Base-by-base conservation (phyloP, 495 filamentous ascomycete genomes). In the Opeltia flavorubescens region DNA sequence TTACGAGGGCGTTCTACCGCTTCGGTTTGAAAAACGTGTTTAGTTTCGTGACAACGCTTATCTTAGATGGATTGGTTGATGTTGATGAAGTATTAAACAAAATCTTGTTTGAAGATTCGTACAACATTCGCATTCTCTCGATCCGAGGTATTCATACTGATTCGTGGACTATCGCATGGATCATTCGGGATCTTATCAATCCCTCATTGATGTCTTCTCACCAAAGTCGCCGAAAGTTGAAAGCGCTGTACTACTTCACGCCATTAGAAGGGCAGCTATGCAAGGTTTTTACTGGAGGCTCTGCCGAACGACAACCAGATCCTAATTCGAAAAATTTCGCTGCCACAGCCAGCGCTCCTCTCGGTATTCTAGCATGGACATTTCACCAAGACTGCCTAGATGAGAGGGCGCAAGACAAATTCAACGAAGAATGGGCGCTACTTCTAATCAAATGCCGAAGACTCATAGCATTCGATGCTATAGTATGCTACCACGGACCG, bases 211-310 rank as follows among this genome's bases (percentile, higher is more conserved):
- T n/a, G n/a, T 74, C 77, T 2, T 70, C 86, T 11, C 69, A 83
- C 4, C 67, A 75, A 23, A 77, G 73, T 13, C 78, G 70, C 1
- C 83, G 84, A 0, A 78, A 73, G 43, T 65, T 96, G 13, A 84
- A 84, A 63, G 89, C 75, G 1, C 67, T 95, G 26, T 96, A 96
- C 55, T 67, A 82, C 39, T 96, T 96, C 55, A 80, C 83, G 0
- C 62, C 74, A 5, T 69, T 62, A 51, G 63, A 72, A n/a, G 8
- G 58, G 55, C 39, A 54, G 56, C 30, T 17, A n/a, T 41, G n/a
- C n/a, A n/a, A 11, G 8, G 6, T 23, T 33, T n/a, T 47, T 38
- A 13, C 64, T 63, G 34, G 57, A 62, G 28, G 62, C 69, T 9
- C 30, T 9, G 9, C 9, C 15, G 40, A 25, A 38, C 21, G 12